These are phyloP conservation scores for Tieghemiomyces parasiticus DNA, from an alignment of 192 early-diverging fungal genomes.

Conservation along the genomic window DNA sequence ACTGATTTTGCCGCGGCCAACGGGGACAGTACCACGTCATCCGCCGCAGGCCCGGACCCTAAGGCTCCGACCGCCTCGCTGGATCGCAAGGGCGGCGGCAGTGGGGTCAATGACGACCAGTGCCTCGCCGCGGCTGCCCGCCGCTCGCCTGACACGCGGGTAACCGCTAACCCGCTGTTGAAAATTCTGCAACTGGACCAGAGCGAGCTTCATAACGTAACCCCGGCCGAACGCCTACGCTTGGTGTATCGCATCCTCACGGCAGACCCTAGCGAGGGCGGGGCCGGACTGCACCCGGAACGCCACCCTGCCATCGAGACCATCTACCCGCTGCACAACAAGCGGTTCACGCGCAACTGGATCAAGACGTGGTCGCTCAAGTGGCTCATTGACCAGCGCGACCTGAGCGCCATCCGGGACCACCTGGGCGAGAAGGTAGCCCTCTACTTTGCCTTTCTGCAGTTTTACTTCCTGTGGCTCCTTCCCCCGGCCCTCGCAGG, in stretches of 20 bases:
- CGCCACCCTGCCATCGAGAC: constrained; percentile 37
- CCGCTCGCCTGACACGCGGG: too few species aligned
- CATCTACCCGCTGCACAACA: constrained; percentile 69
- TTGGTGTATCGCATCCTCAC: constrained; percentile 50
- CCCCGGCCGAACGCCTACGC: constrained; percentile 37
- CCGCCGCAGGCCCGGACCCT: constrained; percentile 17
- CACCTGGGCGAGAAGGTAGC: constrained; percentile 85
- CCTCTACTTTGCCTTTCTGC: constrained; percentile 91
- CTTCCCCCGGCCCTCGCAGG: constrained; percentile 51
- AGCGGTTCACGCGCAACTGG: constrained; percentile 67
- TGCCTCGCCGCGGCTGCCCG: background rate
- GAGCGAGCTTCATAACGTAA: background rate
- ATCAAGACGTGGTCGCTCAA: constrained; percentile 65
- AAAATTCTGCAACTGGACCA: background rate
- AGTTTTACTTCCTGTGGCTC: constrained; percentile 73
- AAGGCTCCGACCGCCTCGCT: constrained; percentile 20
- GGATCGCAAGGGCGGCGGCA: constrained; percentile 13
- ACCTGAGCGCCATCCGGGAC: constrained; percentile 58
- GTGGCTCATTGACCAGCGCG: constrained; percentile 55
- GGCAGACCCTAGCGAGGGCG: constrained; percentile 33
- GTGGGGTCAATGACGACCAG: constrained; percentile 15
- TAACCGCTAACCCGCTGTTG: constrained; percentile 1
- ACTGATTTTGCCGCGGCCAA: constrained; percentile 11
- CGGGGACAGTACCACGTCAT: constrained; percentile 11
- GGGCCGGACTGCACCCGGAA: constrained; percentile 42